phyloP scores from a whole-genome alignment of 192 early-diverging fungal genomes.

The Geosiphon pyriformis region DNA sequence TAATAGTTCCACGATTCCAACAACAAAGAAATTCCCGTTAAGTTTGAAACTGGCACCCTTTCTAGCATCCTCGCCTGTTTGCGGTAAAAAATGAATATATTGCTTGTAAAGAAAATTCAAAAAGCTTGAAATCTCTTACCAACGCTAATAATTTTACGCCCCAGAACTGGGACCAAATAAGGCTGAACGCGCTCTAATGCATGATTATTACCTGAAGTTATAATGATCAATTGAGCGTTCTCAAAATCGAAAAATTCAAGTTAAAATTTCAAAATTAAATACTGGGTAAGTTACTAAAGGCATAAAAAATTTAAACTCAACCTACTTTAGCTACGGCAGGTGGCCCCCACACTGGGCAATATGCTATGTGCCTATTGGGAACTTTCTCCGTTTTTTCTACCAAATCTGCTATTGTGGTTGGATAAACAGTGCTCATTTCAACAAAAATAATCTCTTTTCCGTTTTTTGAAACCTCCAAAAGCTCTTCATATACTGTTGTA shows the following conservation, averaged over 20 bases:
- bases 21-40: conserved; percentile 64
- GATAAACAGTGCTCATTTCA: conserved; percentile 57
- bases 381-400: conserved; percentile 23
- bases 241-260: not conserved
- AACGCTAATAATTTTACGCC: conserved; percentile 46
- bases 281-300: not conserved
- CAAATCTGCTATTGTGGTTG: conserved; percentile 31
- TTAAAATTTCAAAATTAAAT: not conserved
- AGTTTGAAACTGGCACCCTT: conserved; percentile 54
- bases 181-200: conserved; percentile 35
- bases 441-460: conserved; percentile 43
- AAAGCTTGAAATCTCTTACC: no score
- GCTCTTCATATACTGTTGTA: conserved; percentile 33
- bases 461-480: conserved; percentile 27
- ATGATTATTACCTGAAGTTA: conserved; percentile 43
- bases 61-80: conserved; percentile 37
- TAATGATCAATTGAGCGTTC: conserved; percentile 43
- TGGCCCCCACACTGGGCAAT: conserved; percentile 54
- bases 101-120: no score
- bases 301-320: not conserved
- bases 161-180: conserved; percentile 41
- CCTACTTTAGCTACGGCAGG: conserved; percentile 39
- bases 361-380: conserved; percentile 29
- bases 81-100: no score
- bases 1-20: conserved; percentile 48